phyloP scores from a whole-genome alignment of 192 early-diverging fungal genomes.

The Physocladia obscura region DNA sequence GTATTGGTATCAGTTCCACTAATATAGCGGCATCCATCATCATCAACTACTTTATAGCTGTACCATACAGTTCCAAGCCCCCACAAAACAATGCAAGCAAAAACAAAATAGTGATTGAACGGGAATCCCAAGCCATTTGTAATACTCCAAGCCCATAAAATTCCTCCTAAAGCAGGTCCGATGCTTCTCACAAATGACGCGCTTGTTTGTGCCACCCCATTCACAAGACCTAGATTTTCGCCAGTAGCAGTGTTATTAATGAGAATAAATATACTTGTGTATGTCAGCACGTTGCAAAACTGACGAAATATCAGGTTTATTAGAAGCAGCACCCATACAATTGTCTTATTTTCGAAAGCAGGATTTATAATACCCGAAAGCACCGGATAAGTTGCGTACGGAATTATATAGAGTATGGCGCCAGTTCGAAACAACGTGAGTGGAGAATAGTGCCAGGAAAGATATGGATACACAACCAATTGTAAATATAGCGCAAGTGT shows the following conservation, averaged over 20 bases:
- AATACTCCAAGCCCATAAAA: conserved; percentile 36
- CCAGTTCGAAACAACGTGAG: conserved; percentile 11
- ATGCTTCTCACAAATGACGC: conserved; percentile 31
- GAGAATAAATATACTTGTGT: conserved; percentile 30
- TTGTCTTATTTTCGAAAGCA: background rate
- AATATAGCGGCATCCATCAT: too few species aligned
- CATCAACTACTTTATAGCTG: too few species aligned
- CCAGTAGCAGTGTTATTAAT: conserved; percentile 24
- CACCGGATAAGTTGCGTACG: conserved; percentile 20
- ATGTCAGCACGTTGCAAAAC: conserved; percentile 29
- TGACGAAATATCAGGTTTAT: conserved; percentile 20
- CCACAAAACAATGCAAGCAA: conserved; percentile 3
- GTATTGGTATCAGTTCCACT: too few species aligned
- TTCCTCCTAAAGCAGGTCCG: conserved; percentile 30
- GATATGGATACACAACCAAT: conserved; percentile 19
- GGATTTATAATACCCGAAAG: conserved; percentile 1
- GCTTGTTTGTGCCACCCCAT: conserved; percentile 31
- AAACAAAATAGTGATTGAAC: conserved; percentile 36
- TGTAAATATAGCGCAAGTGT: conserved; percentile 14
- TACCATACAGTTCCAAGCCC: too few species aligned
- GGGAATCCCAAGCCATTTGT: conserved; percentile 26
- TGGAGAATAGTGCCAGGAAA: conserved; percentile 8
- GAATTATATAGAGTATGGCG: conserved; percentile 2
- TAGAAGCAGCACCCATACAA: conserved; percentile 13
- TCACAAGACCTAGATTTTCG: conserved; percentile 22